Conservation (phyloP, 495 filamentous ascomycete species). For the Tuber brumale region DNA sequence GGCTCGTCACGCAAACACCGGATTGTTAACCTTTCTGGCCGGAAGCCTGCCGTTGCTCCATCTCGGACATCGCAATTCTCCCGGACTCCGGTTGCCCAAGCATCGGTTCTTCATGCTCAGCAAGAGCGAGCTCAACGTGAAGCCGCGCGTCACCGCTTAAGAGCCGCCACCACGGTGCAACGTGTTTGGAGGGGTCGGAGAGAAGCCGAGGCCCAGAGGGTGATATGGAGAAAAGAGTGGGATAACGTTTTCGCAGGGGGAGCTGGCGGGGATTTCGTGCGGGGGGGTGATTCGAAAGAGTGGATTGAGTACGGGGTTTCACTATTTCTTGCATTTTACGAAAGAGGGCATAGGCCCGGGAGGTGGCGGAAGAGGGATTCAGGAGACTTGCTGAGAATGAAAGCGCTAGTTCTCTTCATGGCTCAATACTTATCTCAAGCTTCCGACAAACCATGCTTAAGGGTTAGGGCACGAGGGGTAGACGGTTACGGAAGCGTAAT, state of each 20-base stretch:
- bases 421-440: not conserved
- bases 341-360: constrained; percentile 13
- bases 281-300: constrained; percentile 31
- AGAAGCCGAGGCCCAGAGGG: constrained; percentile 54
- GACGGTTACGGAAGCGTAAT: not conserved
- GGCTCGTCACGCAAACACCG: constrained; percentile 76
- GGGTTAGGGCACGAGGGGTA: constrained; percentile 12
- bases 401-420: constrained; percentile 17
- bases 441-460: not conserved
- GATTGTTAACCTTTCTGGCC: constrained; percentile 90
- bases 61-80: constrained; percentile 48
- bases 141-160: constrained; percentile 69
- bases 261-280: constrained; percentile 6
- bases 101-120: constrained; percentile 75
- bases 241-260: constrained; percentile 47
- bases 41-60: constrained; percentile 62
- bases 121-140: constrained; percentile 74
- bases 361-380: constrained; percentile 15
- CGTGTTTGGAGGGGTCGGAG: constrained; percentile 75
- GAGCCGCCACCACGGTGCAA: constrained; percentile 69
- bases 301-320: constrained; percentile 10
- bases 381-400: constrained; percentile 31
- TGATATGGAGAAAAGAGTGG: constrained; percentile 59
- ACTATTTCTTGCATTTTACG: constrained; percentile 41
- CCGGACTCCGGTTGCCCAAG: constrained; percentile 52